Evolutionary conservation across 345 rosid genomes (phyloP).

Genomic region (Aethionema arabicum): DNA sequence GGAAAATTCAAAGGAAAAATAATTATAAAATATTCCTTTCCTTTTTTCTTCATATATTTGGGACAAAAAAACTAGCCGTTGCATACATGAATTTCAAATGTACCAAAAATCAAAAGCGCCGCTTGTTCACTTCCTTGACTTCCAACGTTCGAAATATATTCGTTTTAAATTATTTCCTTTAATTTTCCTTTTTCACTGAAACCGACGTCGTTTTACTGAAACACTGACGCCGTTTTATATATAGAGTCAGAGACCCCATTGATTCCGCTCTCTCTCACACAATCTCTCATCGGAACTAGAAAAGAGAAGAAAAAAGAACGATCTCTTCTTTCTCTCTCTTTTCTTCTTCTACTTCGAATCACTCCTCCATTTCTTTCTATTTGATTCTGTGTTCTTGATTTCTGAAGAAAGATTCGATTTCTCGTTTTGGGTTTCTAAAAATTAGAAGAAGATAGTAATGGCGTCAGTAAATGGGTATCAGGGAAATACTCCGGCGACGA

Average conservation of each 20-base stretch:
- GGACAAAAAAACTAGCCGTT: constrained; percentile 30
- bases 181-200: background rate
- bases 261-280: background rate
- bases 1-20: too few relatives aligned
- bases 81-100: constrained; percentile 17
- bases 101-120: background rate
- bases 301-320: constrained; percentile 18
- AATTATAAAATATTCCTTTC: background rate
- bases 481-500: constrained; percentile 60
- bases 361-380: background rate
- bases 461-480: constrained; percentile 67
- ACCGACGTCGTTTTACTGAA: constrained; percentile 2
- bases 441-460: constrained; percentile 40
- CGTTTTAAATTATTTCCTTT: background rate
- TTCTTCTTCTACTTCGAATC: constrained; percentile 9
- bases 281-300: constrained; percentile 6
- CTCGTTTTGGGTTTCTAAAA: background rate
- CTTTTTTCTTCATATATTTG: constrained; percentile 5
- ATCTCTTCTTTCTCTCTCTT: constrained; percentile 10
- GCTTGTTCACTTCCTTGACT: constrained; percentile 16
- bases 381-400: background rate
- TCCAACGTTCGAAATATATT: constrained; percentile 25
- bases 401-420: background rate
- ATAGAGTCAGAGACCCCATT: constrained; percentile 18
- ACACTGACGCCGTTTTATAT: too few relatives aligned